A percentile compares a stretch with the other conserved stretches of the same genome.
These are phyloP conservation scores for Ammopiptanthus mongolicus DNA, from an alignment of 306 rosid species.

Conservation along the genomic window DNA sequence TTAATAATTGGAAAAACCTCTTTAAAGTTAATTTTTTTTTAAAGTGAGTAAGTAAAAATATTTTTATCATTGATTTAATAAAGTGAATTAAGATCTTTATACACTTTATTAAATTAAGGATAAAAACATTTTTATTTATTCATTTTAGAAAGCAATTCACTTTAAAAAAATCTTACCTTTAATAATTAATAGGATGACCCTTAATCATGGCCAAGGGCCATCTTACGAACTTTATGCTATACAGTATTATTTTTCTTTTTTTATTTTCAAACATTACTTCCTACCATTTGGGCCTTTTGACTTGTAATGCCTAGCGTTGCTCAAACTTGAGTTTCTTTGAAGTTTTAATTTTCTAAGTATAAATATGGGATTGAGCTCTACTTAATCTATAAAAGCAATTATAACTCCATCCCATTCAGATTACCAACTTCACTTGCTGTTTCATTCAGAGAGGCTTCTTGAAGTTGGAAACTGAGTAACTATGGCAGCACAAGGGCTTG, in stretches of 20 bases:
- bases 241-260: neutral
- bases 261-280: neutral
- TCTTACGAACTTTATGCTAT: neutral
- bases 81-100: no score
- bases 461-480: neutral
- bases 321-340: no score
- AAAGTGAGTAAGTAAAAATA: no score
- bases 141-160: no score
- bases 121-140: no score
- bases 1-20: no score
- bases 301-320: no score
- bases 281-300: neutral
- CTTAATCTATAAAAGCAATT: neutral
- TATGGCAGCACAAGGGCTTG: conserved; percentile 49
- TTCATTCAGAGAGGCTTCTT: neutral
- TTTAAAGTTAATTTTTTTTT: no score
- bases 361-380: neutral
- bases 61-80: no score
- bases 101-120: no score
- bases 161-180: no score
- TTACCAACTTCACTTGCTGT: neutral
- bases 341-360: neutral
- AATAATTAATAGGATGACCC: neutral
- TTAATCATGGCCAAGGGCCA: conserved; percentile 13
- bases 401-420: neutral